Conservation (phyloP, 2,329 filamentous ascomycete genomes). For the Ilyonectria destructans region DNA sequence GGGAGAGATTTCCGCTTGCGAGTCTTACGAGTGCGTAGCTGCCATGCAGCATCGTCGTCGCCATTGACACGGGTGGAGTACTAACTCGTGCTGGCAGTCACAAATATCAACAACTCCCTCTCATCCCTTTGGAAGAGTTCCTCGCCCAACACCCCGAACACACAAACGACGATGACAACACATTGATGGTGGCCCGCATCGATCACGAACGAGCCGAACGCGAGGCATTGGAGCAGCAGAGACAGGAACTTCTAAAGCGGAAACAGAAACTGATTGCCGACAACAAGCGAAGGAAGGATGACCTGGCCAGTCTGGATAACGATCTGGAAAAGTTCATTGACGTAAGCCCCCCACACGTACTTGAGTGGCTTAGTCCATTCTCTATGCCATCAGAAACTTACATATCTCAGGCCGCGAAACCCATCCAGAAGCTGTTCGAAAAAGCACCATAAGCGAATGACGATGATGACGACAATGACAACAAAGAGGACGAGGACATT, state of each 20-base stretch:
- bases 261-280: constrained; percentile 76
- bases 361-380: background rate
- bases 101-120: constrained; percentile 87
- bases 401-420: constrained; percentile 80
- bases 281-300: constrained; percentile 95
- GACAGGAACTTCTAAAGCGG: constrained; percentile 81
- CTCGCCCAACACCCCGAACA: constrained; percentile 83
- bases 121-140: constrained; percentile 89
- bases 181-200: constrained; percentile 91
- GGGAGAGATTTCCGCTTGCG: constrained; percentile 91
- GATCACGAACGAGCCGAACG: constrained; percentile 91
- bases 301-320: constrained; percentile 90
- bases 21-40: constrained; percentile 86
- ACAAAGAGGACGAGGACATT: background rate
- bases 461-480: background rate
- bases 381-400: constrained; percentile 35
- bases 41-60: background rate
- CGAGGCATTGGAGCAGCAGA: constrained; percentile 86
- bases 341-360: constrained; percentile 64
- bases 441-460: constrained; percentile 69
- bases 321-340: constrained; percentile 96
- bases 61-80: background rate
- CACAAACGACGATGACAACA: constrained; percentile 80
- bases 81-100: constrained; percentile 72
- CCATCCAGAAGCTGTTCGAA: constrained; percentile 89